Evolutionary conservation across 1,284 basidiomycete genomes (phyloP), one percentile per base, ranked within the genome.

Genomic region (Melampsora americana): DNA sequence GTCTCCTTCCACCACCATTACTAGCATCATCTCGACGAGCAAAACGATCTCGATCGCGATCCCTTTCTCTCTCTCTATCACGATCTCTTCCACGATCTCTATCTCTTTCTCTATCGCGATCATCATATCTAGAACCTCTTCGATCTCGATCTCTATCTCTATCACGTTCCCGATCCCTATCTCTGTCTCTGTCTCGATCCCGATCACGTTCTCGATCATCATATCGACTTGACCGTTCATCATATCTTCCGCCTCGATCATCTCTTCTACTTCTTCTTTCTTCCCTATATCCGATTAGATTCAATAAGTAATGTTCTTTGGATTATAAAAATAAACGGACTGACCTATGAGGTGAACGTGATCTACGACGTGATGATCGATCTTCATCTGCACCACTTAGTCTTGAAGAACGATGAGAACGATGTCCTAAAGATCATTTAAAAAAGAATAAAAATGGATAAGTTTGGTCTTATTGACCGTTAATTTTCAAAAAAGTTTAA

Each of bases 1-100:
- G 81, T 69, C 81, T 81, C 0, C 84, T 83, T 66, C 84, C 84
- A 42, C 83, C 82, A 42, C 84, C 83, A 65, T 85, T 85, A 26
- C 81, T 82, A 39, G 84, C 84, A 64, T 83, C 83, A 68, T 83
- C 82, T 5, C 73, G n/a, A 11, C 73, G 59, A 35, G 76, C 77
- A 56, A 79, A 77, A 20, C 78, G 79, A 62, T 74, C 79, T 23
- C 50, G 69, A 39, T 53, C 67, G 16, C 65, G 62, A 44, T 79
- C 78, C 60, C 77, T 77, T 73, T 81, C 80, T 46, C 79, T 67
- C 39, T 78, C 70, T 26, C 77, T 56, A 62, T 77, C 81, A 62
- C 82, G 78, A 67, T 83, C 84, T 32, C 84, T 81, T 66, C 85
- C 84, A 67, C 84, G 67, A 20, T 78, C 79, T 26, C 78, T 82